A percentile compares a stretch with the other conserved stretches of the same genome.
Evolutionary conservation across 305 asterid genomes (phyloP).

Genomic region (Ruellia speciosa): DNA sequence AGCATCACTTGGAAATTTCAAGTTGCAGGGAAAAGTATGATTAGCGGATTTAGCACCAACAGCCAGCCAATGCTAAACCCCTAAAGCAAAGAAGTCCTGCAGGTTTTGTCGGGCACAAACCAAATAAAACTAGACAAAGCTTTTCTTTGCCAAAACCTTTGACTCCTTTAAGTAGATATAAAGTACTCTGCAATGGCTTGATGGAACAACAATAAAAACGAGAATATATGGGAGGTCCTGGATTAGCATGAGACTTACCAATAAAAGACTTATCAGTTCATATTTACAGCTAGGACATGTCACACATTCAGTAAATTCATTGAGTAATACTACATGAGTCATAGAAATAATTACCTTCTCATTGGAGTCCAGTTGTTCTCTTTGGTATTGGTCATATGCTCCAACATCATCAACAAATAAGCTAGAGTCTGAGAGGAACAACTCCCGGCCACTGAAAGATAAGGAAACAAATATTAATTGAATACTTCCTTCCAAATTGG

Average conservation of each 20-base stretch:
- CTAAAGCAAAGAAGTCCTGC: not conserved
- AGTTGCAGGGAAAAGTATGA: not conserved
- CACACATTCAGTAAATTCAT: slow-evolving; percentile 10
- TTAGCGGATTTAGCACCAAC: not conserved
- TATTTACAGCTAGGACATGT: slow-evolving; percentile 1
- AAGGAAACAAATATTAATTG: slow-evolving; percentile 22
- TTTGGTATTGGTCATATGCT: slow-evolving; percentile 73
- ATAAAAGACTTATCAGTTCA: not conserved
- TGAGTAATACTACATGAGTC: slow-evolving; percentile 8
- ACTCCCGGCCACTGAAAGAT: slow-evolving; percentile 86
- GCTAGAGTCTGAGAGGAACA: slow-evolving; percentile 77
- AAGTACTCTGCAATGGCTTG: no score
- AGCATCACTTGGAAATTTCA: not conserved
- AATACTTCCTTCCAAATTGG: slow-evolving; percentile 9
- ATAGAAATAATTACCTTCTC: slow-evolving; percentile 35
- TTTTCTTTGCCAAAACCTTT: not conserved
- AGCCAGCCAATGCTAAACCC: not conserved
- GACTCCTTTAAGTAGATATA: no score
- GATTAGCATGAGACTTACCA: no score
- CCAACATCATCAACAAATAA: slow-evolving; percentile 83
- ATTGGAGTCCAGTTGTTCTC: slow-evolving; percentile 44
- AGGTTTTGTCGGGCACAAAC: not conserved
- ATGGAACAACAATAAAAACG: no score
- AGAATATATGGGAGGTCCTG: no score
- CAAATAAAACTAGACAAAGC: not conserved